These are phyloP conservation scores for Cerrena zonata DNA, from an alignment of 1,284 basidiomycete species.

Conservation along the genomic window DNA sequence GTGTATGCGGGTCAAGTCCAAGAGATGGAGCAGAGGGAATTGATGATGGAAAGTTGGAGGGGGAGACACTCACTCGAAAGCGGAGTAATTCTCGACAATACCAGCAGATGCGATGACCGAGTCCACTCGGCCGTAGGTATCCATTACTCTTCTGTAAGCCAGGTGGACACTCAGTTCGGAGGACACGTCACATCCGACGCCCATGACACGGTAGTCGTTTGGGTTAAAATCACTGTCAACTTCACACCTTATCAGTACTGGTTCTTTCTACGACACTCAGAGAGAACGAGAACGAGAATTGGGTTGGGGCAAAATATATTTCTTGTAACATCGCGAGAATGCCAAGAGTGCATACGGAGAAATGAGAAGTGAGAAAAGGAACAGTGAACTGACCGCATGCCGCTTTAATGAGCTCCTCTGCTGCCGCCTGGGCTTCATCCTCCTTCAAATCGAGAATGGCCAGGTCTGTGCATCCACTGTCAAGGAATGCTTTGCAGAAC, in stretches of 20 bases:
- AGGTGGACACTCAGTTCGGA: conserved; percentile 75
- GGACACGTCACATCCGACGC: conserved; percentile 83
- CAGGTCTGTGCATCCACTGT: conserved; percentile 79
- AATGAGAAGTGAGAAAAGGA: conserved; percentile 5
- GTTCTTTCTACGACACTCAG: conserved; percentile 5
- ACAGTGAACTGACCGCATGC: conserved; percentile 39
- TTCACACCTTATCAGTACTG: conserved; percentile 38
- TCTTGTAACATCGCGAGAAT: no score
- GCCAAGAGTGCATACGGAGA: no score
- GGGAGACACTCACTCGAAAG: conserved; percentile 61
- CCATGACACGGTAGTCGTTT: conserved; percentile 67
- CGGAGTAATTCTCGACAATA: conserved; percentile 88
- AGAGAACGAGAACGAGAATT: background rate
- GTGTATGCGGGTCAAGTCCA: background rate
- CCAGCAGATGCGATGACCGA: conserved; percentile 85
- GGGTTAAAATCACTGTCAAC: conserved; percentile 55
- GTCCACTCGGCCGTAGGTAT: conserved; percentile 80
- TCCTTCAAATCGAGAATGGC: conserved; percentile 83
- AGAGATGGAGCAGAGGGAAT: background rate
- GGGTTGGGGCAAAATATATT: no score
- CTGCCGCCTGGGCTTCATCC: conserved; percentile 67
- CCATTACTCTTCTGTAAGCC: conserved; percentile 63
- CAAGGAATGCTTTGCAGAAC: conserved; percentile 84
- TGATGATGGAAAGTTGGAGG: background rate
- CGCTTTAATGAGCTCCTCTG: conserved; percentile 61